phyloP scores from a whole-genome alignment of 495 filamentous ascomycete species.

The Annulohypoxylon bovei region DNA sequence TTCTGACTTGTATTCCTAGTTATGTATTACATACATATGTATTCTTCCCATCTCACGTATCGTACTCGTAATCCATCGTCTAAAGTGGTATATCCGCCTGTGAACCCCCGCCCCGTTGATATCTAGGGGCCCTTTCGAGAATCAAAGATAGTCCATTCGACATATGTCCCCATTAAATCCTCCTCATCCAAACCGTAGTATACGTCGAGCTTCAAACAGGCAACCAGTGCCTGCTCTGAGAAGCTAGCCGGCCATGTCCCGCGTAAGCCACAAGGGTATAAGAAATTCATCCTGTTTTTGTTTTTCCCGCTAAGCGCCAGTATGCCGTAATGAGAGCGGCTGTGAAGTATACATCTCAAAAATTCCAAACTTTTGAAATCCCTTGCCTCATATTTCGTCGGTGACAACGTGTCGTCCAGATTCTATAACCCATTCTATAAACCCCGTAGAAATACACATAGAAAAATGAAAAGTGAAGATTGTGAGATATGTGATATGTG shows the following conservation, averaged over 20 bases:
- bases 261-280: slow-evolving; percentile 33
- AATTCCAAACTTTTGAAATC: slow-evolving; percentile 28
- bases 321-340: slow-evolving; percentile 12
- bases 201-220: slow-evolving; percentile 16
- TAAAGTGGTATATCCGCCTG: slow-evolving; percentile 21
- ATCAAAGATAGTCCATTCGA: slow-evolving; percentile 16
- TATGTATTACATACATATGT: slow-evolving; percentile 5
- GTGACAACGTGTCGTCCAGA: slow-evolving; percentile 33
- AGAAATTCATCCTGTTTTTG: slow-evolving; percentile 6
- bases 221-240: slow-evolving; percentile 31
- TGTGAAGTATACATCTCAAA: slow-evolving; percentile 2
- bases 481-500: slow-evolving; percentile 10
- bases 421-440: slow-evolving; percentile 35
- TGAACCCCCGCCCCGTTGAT: slow-evolving; percentile 15
- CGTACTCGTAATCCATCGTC: slow-evolving; percentile 8
- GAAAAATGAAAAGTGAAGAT: not conserved
- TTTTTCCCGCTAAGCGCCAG: slow-evolving; percentile 24
- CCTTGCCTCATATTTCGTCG: slow-evolving; percentile 15
- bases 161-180: slow-evolving; percentile 27
- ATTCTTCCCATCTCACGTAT: slow-evolving; percentile 20
- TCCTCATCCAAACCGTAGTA: slow-evolving; percentile 14
- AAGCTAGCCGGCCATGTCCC: slow-evolving; percentile 15
- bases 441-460: slow-evolving; percentile 1
- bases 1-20: slow-evolving; percentile 4
- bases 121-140: not conserved